phyloP scores from a whole-genome alignment of 345 rosid genomes.

The Psidium friedrichsthalianum region DNA sequence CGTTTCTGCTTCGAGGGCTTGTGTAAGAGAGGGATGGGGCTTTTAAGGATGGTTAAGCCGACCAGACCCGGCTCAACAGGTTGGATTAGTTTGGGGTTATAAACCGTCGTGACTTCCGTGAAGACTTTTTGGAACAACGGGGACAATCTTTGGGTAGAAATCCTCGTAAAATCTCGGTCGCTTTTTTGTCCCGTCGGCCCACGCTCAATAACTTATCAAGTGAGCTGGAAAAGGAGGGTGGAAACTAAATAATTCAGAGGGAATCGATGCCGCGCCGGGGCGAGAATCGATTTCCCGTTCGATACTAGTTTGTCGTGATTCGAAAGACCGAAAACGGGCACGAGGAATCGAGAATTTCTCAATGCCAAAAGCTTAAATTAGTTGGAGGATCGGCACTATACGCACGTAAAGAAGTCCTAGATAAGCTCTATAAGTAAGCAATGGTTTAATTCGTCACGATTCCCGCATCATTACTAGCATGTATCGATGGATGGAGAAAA shows the following conservation, averaged over 20 bases:
- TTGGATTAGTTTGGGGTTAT: not conserved
- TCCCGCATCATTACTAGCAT: not conserved
- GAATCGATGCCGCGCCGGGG: not conserved
- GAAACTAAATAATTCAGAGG: not conserved
- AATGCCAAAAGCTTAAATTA: not conserved
- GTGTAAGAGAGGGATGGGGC: not conserved
- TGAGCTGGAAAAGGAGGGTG: not conserved
- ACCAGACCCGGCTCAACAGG: not conserved
- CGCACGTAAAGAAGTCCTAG: not conserved
- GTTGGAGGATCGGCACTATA: not conserved
- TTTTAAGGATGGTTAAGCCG: not conserved
- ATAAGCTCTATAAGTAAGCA: not conserved
- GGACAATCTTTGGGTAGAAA: not conserved
- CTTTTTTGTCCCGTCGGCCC: not conserved
- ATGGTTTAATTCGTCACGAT: not conserved
- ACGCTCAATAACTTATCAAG: not conserved
- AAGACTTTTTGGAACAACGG: not conserved
- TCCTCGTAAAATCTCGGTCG: not conserved
- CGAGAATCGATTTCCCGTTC: not conserved
- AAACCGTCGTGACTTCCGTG: not conserved
- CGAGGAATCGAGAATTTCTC: not conserved
- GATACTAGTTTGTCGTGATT: not conserved
- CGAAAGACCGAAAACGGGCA: not conserved
- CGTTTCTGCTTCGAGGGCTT: not conserved
- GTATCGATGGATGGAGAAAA: not conserved